Evolutionary conservation across 257 asterid genomes (phyloP).

Genomic region (Thymus quinquecostatus): DNA sequence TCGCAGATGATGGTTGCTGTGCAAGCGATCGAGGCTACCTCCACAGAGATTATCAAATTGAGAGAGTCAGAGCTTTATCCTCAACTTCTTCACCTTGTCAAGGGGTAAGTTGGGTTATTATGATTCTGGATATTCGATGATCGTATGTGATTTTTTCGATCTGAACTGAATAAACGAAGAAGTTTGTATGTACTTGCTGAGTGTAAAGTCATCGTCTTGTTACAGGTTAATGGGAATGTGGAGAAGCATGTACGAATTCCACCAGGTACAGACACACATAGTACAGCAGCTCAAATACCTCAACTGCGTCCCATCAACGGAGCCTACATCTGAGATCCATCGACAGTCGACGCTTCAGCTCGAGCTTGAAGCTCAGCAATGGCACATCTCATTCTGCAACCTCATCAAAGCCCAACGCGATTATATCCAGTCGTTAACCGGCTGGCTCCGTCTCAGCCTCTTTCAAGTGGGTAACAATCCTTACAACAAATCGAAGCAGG

Average conservation of each 20-base stretch:
- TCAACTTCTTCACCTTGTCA: conserved; percentile 74
- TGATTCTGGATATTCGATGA: not conserved
- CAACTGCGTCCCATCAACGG: conserved; percentile 54
- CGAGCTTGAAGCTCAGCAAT: conserved; percentile 93
- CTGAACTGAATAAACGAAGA: not conserved
- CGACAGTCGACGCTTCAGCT: conserved; percentile 95
- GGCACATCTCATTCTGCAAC: conserved; percentile 91
- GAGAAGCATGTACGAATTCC: conserved; percentile 99
- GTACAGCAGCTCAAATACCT: conserved; percentile 94
- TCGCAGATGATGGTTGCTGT: conserved; percentile 84
- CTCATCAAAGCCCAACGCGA: conserved; percentile 85
- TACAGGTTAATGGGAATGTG: conserved; percentile 85
- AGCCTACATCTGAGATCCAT: conserved; percentile 85
- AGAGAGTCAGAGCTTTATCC: conserved; percentile 91
- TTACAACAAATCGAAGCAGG: conserved; percentile 55
- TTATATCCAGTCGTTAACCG: conserved; percentile 76
- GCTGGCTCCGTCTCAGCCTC: conserved; percentile 97
- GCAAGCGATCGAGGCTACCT: conserved; percentile 85
- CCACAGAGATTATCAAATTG: conserved; percentile 78
- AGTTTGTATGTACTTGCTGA: not conserved
- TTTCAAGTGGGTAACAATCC: conserved; percentile 77
- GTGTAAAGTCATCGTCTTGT: not conserved
- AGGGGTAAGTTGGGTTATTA: conserved; percentile 49
- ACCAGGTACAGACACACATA: conserved; percentile 93
- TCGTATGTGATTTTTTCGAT: not conserved